These are phyloP conservation scores for Trypanosoma scelopori DNA, from an alignment of 208 protist species.

Conservation along the genomic window DNA sequence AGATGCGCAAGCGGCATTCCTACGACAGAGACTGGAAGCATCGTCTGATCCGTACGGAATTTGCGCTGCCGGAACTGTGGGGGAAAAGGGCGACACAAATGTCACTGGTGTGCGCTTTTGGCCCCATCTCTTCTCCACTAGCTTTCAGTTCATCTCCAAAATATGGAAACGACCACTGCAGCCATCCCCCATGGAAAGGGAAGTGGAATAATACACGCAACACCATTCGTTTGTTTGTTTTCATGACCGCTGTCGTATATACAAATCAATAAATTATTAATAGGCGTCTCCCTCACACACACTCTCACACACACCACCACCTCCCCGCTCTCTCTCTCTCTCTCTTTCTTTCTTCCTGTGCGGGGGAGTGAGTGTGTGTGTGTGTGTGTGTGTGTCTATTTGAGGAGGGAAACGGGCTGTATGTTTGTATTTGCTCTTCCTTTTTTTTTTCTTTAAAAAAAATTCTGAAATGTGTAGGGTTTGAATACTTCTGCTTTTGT, in stretches of 20 bases:
- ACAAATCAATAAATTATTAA: neutral
- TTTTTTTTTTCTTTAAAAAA: too few relatives aligned
- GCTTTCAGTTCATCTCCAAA: slow-evolving; percentile 84
- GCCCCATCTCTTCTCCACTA: slow-evolving; percentile 56
- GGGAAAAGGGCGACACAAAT: neutral
- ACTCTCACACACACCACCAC: too few relatives aligned
- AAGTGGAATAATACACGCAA: neutral
- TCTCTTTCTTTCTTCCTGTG: neutral
- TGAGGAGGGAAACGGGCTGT: neutral
- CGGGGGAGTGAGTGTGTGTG: slow-evolving; percentile 2
- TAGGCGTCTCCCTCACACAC: too few relatives aligned
- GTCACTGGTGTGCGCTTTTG: slow-evolving; percentile 63
- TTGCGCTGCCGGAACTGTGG: neutral
- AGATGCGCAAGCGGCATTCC: slow-evolving; percentile 7
- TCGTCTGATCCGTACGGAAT: slow-evolving; percentile 28
- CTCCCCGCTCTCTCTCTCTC: too few relatives aligned
- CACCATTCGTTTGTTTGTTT: neutral
- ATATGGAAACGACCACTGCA: slow-evolving; percentile 53
- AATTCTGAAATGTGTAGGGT: neutral
- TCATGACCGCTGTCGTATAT: neutral
- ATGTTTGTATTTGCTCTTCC: too few relatives aligned
- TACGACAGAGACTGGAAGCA: slow-evolving; percentile 16
- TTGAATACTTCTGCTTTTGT: neutral
- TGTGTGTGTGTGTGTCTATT: slow-evolving; percentile 4
- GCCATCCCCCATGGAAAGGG: neutral